Conservation (phyloP, 495 filamentous ascomycete species). For the Aspergillus homomorphus region DNA sequence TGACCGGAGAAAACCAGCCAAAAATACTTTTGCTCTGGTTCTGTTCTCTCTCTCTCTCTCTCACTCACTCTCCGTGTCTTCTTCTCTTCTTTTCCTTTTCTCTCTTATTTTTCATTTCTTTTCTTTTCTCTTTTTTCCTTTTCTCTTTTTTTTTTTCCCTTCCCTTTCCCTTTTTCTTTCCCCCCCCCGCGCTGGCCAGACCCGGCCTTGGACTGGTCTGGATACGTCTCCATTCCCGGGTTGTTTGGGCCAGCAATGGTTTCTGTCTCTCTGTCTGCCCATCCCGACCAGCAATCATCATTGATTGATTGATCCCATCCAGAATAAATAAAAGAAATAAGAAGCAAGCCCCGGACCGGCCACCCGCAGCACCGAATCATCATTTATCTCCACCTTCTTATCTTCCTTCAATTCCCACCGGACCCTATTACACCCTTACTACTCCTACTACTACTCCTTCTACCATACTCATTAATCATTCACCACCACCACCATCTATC, state of each 20-base stretch:
- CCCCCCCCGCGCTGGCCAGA: slow-evolving; percentile 27
- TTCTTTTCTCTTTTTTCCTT: not conserved
- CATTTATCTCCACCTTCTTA: not conserved
- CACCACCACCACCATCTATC: not conserved
- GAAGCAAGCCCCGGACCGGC: not conserved
- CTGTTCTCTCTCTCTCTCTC: not conserved
- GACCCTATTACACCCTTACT: no score
- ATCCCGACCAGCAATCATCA: slow-evolving; percentile 9
- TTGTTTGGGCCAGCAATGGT: slow-evolving; percentile 10
- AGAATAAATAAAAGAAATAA: slow-evolving; percentile 6
- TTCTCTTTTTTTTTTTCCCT: slow-evolving; percentile 4
- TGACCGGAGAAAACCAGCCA: not conserved
- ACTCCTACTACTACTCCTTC: not conserved
- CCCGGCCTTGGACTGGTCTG: slow-evolving; percentile 22
- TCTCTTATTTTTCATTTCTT: not conserved
- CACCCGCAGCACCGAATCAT: not conserved
- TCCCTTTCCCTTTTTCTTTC: not conserved
- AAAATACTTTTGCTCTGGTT: slow-evolving; percentile 1
- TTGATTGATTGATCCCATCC: not conserved
- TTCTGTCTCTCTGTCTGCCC: not conserved
- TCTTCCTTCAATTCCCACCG: no score
- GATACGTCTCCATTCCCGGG: slow-evolving; percentile 21
- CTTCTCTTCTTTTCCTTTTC: not conserved
- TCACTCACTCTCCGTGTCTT: not conserved
- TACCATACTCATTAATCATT: slow-evolving; percentile 4